phyloP scores from a whole-genome alignment of 768 basidiomycete species.

The Gymnopilus junonius region DNA sequence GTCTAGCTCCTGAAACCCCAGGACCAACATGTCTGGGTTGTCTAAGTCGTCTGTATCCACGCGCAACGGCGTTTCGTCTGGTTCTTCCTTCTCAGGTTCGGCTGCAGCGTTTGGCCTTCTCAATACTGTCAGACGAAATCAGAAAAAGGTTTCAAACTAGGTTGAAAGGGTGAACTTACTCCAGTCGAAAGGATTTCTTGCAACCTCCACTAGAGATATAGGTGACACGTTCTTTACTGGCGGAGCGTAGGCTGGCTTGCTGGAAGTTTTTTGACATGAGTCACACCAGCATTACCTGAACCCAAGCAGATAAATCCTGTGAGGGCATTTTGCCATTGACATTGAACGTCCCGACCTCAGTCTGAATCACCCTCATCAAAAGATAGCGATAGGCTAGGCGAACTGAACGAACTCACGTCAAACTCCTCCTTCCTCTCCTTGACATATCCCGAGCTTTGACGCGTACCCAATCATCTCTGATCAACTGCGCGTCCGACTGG shows the following conservation, averaged over 20 bases:
- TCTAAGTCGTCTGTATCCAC: conserved; percentile 31
- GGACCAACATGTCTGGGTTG: conserved; percentile 71
- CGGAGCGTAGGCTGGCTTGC: conserved; percentile 26
- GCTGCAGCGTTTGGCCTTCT: conserved; percentile 2
- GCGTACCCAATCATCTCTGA: conserved; percentile 71
- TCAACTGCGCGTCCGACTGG: conserved; percentile 52
- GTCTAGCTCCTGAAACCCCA: conserved; percentile 84
- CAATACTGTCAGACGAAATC: background rate
- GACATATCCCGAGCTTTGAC: conserved; percentile 42
- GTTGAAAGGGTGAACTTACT: conserved; percentile 17
- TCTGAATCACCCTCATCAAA: conserved; percentile 37
- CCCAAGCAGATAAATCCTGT: conserved; percentile 73
- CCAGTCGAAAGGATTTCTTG: conserved; percentile 28
- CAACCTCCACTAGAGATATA: conserved; percentile 34
- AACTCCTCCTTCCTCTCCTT: conserved; percentile 31
- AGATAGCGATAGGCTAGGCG: background rate
- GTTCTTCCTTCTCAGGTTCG: background rate
- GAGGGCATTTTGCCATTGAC: conserved; percentile 80
- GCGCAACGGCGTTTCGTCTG: conserved; percentile 11
- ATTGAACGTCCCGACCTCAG: conserved; percentile 83
- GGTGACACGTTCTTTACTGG: conserved; percentile 41
- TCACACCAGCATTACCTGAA: conserved; percentile 34
- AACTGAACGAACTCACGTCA: conserved; percentile 30
- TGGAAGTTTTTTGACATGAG: background rate
- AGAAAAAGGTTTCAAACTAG: background rate